A percentile compares a stretch with the other conserved stretches of the same genome.
Evolutionary conservation across 805 yeast species (phyloP).

Genomic region (Blastobotrys americana): DNA sequence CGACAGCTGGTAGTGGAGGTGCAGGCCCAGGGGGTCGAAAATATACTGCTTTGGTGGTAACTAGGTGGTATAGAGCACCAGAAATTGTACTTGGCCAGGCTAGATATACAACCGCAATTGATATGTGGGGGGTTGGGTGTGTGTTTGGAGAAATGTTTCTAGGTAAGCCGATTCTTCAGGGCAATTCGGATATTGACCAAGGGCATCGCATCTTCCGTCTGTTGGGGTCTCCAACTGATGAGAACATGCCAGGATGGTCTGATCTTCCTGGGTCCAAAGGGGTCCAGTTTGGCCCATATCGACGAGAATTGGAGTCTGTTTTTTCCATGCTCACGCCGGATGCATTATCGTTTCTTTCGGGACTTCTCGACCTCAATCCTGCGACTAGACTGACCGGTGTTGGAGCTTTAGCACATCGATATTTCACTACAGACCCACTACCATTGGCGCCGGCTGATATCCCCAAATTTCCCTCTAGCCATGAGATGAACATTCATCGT

Average conservation of each 20-base stretch:
- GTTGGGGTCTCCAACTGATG: slow-evolving; percentile 67
- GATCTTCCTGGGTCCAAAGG: slow-evolving; percentile 42
- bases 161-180: slow-evolving; percentile 76
- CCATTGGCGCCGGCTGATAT: slow-evolving; percentile 50
- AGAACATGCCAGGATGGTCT: slow-evolving; percentile 54
- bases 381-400: slow-evolving; percentile 65
- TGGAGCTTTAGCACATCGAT: slow-evolving; percentile 65
- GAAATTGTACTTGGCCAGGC: slow-evolving; percentile 83
- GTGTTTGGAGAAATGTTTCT: slow-evolving; percentile 87
- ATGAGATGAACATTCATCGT: slow-evolving; percentile 60
- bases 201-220: slow-evolving; percentile 72
- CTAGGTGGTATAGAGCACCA: slow-evolving; percentile 97
- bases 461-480: slow-evolving; percentile 78
- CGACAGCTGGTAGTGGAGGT: slow-evolving; percentile 43
- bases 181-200: slow-evolving; percentile 81
- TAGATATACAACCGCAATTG: slow-evolving; percentile 87
- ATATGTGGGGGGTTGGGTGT: slow-evolving; percentile 97
- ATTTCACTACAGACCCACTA: slow-evolving; percentile 59
- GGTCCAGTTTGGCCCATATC: slow-evolving; percentile 21
- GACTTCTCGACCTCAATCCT: slow-evolving; percentile 66
- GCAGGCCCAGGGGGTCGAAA: slow-evolving; percentile 36
- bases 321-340: slow-evolving; percentile 24
- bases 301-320: slow-evolving; percentile 37
- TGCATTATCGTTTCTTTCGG: slow-evolving; percentile 40
- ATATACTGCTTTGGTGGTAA: slow-evolving; percentile 73